Evolutionary conservation across 108 stramenopile species (phyloP), one percentile per base, ranked within the genome.

Genomic region (Nitzschia inconspicua): DNA sequence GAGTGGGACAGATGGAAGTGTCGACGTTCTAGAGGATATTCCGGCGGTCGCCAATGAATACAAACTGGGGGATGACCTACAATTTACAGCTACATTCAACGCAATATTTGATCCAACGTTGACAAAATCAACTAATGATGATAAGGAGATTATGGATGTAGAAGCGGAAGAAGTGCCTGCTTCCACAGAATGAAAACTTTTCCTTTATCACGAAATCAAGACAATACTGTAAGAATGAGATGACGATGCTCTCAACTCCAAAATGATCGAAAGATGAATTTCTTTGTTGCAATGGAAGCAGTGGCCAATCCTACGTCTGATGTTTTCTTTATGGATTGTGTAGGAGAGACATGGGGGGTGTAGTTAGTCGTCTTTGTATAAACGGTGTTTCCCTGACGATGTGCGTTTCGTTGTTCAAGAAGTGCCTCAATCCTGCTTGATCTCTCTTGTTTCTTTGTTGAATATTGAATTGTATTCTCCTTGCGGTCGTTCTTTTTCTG

Each of bases 51-150:
- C 73, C 60, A 85, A 92, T 68, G 74, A 65, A 25, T 92, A 87
- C 73, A 87, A 87, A 44, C 30, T 82, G 5, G 87, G 87, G 37
- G 74, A 78, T 29, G 60, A 72, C 44, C 50, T 92, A 44, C 52
- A 77, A 37, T 92, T 92, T 34, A 92, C 91, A 14, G 87, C 87
- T 9, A 79, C 71, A 3, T 85, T 88, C 41, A 77, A 76, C 44
- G 85, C 76, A 0, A 73, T 73, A 22, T 74, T 80, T 37, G 77
- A 85, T 68, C 72, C 79, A n/a, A 60, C 59, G 44, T 10, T 47
- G 13, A 43, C 19, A 18, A 4, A 26, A 0, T 47, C 47, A 5
- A 37, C 11, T 11, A 19, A 4, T 16, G 42, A 51, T 6, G 61
- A 68, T 6, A 36, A 29, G 18, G 30, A 32, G 25, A 53, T 58